Percentiles rank a stretch among this genome's conserved stretches.
Evolutionary conservation across 2,329 filamentous ascomycete species (phyloP).

Genomic region (Pseudomassariella vexata): DNA sequence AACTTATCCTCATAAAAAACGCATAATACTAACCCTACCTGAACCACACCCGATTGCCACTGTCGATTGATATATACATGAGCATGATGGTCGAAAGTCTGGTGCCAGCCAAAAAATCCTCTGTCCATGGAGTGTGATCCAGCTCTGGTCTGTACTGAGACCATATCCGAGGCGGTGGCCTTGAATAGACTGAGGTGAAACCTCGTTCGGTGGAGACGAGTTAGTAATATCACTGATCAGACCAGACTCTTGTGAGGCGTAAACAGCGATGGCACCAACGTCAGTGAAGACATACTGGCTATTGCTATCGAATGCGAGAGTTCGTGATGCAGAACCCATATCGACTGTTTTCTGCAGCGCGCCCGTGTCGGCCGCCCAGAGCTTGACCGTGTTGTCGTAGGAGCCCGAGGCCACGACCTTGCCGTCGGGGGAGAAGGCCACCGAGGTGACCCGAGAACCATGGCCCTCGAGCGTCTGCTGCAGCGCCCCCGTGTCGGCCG

Average conservation of each 20-base stretch:
- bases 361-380: constrained; percentile 10
- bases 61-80: neutral
- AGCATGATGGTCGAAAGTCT: neutral
- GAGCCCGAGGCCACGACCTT: constrained; percentile 10
- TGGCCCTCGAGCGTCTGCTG: constrained; percentile 13
- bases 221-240: neutral
- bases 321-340: neutral
- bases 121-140: neutral
- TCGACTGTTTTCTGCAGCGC: constrained; percentile 9
- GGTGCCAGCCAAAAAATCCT: neutral
- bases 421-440: constrained; percentile 13
- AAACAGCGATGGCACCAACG: neutral
- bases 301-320: neutral
- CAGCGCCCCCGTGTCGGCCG: neutral
- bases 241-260: neutral
- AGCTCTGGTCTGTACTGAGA: neutral
- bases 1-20: no score
- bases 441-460: constrained; percentile 3
- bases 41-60: constrained; percentile 1
- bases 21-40: constrained; percentile 1
- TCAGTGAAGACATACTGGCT: neutral
- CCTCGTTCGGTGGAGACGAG: neutral
- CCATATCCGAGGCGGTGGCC: neutral
- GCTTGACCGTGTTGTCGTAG: constrained; percentile 7
- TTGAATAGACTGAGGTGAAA: no score